Percentiles rank a stretch among this genome's conserved stretches.
Conservation (phyloP, 345 rosid genomes). For the Excoecaria cochinchinensis region DNA sequence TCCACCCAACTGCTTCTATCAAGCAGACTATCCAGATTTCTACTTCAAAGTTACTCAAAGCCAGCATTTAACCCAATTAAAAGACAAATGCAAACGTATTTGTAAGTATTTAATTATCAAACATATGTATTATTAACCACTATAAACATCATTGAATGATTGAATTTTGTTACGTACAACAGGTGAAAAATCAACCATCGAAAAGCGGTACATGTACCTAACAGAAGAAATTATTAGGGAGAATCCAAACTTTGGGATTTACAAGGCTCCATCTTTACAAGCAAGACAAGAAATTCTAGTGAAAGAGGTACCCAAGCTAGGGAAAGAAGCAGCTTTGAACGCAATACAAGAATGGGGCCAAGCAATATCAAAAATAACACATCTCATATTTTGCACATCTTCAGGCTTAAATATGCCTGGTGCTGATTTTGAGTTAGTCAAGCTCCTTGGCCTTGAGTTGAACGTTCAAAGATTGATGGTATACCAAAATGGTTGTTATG, state of each 20-base stretch:
- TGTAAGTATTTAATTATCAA: constrained; percentile 35
- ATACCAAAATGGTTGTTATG: too few species aligned
- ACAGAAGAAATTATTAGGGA: constrained; percentile 64
- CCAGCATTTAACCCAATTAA: constrained; percentile 43
- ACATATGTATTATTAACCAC: too few species aligned
- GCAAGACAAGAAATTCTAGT: constrained; percentile 74
- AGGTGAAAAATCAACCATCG: constrained; percentile 69
- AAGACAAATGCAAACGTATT: constrained; percentile 55
- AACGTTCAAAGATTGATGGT: too few species aligned
- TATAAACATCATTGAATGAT: too few species aligned
- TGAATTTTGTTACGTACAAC: neutral
- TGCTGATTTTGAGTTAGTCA: constrained; percentile 78
- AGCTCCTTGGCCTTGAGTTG: constrained; percentile 55
- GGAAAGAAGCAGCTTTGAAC: constrained; percentile 64
- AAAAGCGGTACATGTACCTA: constrained; percentile 60
- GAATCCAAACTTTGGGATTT: constrained; percentile 52
- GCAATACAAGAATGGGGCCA: constrained; percentile 88
- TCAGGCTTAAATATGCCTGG: constrained; percentile 91
- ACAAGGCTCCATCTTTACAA: constrained; percentile 68
- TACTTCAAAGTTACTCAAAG: constrained; percentile 50
- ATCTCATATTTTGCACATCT: constrained; percentile 71
- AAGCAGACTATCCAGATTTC: constrained; percentile 45
- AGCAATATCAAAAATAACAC: constrained; percentile 74
- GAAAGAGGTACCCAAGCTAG: constrained; percentile 69
- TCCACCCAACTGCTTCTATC: constrained; percentile 44